phyloP scores from a whole-genome alignment of 192 early-diverging fungal species.

The Umbelopsis sp. region DNA sequence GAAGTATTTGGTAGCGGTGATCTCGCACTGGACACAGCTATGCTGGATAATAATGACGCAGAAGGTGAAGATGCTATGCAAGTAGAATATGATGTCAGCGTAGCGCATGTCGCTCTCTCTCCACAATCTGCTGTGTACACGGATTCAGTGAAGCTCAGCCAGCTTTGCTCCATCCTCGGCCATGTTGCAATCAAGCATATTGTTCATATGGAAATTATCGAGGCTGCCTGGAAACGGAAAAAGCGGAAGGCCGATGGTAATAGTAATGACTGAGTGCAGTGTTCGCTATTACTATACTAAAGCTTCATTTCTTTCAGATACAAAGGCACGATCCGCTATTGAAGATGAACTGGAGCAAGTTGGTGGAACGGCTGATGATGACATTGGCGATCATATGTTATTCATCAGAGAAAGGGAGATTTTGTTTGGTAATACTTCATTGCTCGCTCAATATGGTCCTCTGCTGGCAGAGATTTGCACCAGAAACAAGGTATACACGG shows the following conservation, averaged over 20 bases:
- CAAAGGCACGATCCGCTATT: constrained; percentile 41
- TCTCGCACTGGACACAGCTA: neutral
- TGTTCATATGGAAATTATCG: constrained; percentile 92
- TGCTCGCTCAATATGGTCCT: constrained; percentile 82
- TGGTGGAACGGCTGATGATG: constrained; percentile 92
- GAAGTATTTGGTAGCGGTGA: constrained; percentile 59
- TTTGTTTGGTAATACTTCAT: constrained; percentile 74
- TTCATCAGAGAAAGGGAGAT: constrained; percentile 92
- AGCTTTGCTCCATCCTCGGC: constrained; percentile 90
- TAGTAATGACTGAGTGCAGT: neutral
- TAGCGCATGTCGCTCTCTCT: constrained; percentile 26
- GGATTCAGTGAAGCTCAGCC: constrained; percentile 77
- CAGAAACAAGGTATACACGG: constrained; percentile 79
- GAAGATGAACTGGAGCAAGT: constrained; percentile 94
- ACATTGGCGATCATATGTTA: constrained; percentile 87
- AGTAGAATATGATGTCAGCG: constrained; percentile 28
- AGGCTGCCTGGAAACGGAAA: constrained; percentile 90
- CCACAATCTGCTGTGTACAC: constrained; percentile 7
- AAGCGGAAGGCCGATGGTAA: constrained; percentile 48
- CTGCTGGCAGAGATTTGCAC: constrained; percentile 81
- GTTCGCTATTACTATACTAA: neutral
- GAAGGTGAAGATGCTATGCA: constrained; percentile 38
- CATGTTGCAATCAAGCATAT: constrained; percentile 97
- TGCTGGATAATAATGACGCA: constrained; percentile 28
- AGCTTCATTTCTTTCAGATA: constrained; percentile 22